Percentiles rank a stretch among this genome's conserved stretches.
Evolutionary conservation across 805 yeast genomes (phyloP).

Genomic region (Starmerella gropengiesseri): DNA sequence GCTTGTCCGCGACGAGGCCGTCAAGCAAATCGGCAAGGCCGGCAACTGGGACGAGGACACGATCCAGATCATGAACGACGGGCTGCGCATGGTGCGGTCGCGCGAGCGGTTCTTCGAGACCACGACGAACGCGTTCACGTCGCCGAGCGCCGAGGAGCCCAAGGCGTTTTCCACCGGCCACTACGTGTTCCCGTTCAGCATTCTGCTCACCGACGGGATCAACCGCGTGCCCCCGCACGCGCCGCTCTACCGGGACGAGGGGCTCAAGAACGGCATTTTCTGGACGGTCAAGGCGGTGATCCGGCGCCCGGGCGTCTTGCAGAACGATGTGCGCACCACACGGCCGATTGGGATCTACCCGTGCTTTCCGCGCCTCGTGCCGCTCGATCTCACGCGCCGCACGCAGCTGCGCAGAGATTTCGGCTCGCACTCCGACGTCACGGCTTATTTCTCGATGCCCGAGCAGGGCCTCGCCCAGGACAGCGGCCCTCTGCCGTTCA

Average conservation of each 20-base stretch:
- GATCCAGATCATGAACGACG: background rate
- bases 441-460: background rate
- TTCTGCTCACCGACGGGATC: constrained; percentile 4
- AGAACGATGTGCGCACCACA: background rate
- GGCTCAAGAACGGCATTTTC: constrained; percentile 3
- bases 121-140: background rate
- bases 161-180: constrained; percentile 6
- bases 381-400: background rate
- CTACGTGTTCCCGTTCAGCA: constrained; percentile 9
- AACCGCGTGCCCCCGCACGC: constrained; percentile 9
- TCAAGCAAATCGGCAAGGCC: constrained; percentile 3
- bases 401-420: background rate
- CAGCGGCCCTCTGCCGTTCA: background rate
- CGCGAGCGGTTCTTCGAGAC: constrained; percentile 1
- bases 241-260: background rate
- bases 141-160: background rate
- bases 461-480: background rate
- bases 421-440: background rate
- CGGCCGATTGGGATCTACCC: background rate
- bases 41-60: constrained; percentile 1
- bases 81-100: background rate
- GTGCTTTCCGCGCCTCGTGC: background rate
- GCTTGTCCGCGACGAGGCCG: background rate
- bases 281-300: constrained; percentile 9
- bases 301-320: background rate